A percentile compares a stretch with the other conserved stretches of the same genome.
phyloP scores from a whole-genome alignment of 148 eudicot species.

The Vaccinium darrowii region DNA sequence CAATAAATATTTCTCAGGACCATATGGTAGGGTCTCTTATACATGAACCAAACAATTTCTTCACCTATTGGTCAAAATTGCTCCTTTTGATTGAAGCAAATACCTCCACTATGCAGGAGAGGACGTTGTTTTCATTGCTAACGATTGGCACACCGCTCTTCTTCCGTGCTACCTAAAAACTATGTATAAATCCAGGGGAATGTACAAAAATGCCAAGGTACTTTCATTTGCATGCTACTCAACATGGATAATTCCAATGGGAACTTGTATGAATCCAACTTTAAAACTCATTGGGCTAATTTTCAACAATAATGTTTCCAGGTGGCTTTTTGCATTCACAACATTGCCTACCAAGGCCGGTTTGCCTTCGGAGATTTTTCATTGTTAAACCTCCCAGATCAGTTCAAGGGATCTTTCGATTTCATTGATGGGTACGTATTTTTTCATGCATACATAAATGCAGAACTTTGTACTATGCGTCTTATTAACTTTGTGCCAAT shows the following conservation, averaged over 20 bases:
- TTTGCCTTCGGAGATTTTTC: conserved; percentile 69
- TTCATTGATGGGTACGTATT: conserved; percentile 75
- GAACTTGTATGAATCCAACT: not conserved
- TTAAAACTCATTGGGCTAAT: not conserved
- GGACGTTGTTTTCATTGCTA: conserved; percentile 81
- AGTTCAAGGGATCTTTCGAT: conserved; percentile 69
- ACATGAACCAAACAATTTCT: not conserved
- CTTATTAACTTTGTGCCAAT: not conserved
- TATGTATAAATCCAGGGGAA: conserved; percentile 64
- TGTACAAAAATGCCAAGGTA: conserved; percentile 75
- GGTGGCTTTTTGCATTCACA: conserved; percentile 97
- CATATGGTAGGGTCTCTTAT: conserved; percentile 57
- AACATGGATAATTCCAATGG: not conserved
- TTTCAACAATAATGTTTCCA: conserved; percentile 6
- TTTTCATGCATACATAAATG: not conserved
- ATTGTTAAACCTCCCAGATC: conserved; percentile 68
- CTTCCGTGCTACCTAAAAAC: conserved; percentile 87
- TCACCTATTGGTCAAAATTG: not conserved
- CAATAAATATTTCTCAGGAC: conserved; percentile 73
- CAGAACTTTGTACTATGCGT: not conserved
- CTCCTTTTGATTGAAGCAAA: not conserved
- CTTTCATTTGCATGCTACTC: not conserved
- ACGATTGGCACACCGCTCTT: conserved; percentile 95
- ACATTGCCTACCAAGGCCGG: conserved; percentile 96
- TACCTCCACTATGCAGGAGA: conserved; percentile 52